Conservation (phyloP, 2,329 filamentous ascomycete species). For the Ophioceras dolichostomum region DNA sequence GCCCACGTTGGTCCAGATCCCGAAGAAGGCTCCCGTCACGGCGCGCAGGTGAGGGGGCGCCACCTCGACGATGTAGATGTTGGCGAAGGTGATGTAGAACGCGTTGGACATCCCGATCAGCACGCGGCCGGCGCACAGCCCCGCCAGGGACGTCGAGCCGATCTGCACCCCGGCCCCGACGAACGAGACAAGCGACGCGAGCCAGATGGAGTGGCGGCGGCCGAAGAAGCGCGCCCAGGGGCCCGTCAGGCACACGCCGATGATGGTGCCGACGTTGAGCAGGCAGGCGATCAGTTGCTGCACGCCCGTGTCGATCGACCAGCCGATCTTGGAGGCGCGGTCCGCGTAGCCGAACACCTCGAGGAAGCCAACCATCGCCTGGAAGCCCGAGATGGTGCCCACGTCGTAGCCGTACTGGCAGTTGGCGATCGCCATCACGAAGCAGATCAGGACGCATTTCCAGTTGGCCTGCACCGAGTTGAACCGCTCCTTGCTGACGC, state of each 20-base stretch:
- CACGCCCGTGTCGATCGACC: constrained; percentile 10
- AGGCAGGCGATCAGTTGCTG: constrained; percentile 15
- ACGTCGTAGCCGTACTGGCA: constrained; percentile 13
- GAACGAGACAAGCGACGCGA: constrained; percentile 10
- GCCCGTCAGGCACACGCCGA: constrained; percentile 10
- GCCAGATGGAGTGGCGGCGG: constrained; percentile 13
- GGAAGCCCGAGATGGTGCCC: constrained; percentile 9
- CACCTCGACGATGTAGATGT: constrained; percentile 14
- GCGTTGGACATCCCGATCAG: constrained; percentile 14
- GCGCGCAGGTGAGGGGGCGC: constrained; percentile 23
- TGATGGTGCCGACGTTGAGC: constrained; percentile 13
- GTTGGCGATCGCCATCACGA: constrained; percentile 7
- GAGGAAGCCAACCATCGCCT: constrained; percentile 13
- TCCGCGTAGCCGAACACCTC: constrained; percentile 12
- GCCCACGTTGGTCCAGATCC: constrained; percentile 35
- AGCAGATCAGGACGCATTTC: constrained; percentile 9
- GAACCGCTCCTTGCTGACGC: constrained; percentile 5
- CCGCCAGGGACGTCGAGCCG: constrained; percentile 7
- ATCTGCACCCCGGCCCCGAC: constrained; percentile 11
- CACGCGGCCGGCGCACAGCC: constrained; percentile 12
- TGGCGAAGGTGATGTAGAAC: constrained; percentile 14
- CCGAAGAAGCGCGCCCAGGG: constrained; percentile 12
- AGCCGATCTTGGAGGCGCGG: constrained; percentile 7
- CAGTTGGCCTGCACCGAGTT: constrained; percentile 12
- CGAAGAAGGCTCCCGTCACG: constrained; percentile 33